Conservation (phyloP, 805 yeast genomes). For the Spencermartinsiella europaea region DNA sequence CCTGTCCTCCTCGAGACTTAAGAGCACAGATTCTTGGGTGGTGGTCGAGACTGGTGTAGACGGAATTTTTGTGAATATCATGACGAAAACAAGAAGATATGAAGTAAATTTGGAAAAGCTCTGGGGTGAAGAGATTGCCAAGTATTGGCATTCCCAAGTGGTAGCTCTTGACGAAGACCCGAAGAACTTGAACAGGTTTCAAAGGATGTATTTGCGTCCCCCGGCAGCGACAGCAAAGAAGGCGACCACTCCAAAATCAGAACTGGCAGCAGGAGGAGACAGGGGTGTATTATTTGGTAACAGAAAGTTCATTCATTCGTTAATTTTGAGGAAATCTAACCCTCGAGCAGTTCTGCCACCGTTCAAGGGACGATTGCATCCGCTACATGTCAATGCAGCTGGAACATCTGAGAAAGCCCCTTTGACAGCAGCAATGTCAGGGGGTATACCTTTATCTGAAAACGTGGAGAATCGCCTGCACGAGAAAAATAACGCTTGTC, state of each 20-base stretch:
- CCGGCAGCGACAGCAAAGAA: not conserved
- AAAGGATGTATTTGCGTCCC: conserved; percentile 3
- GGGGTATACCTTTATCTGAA: not conserved
- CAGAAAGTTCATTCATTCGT: not conserved
- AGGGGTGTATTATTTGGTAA: too few species aligned
- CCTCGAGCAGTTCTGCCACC: too few species aligned
- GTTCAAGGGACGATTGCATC: too few species aligned
- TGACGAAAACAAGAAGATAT: conserved; percentile 64
- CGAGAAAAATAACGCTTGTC: not conserved
- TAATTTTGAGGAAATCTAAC: not conserved
- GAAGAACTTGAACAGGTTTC: conserved; percentile 2
- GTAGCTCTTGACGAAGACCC: not conserved
- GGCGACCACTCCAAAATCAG: not conserved
- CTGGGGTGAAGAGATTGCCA: conserved; percentile 37
- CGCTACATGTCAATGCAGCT: too few species aligned
- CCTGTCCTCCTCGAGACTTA: not conserved
- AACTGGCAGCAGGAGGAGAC: too few species aligned
- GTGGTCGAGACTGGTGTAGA: conserved; percentile 65
- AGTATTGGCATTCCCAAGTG: not conserved
- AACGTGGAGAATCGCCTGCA: not conserved
- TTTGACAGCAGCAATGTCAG: too few species aligned
- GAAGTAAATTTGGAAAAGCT: conserved; percentile 67
- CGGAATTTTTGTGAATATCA: conserved; percentile 62
- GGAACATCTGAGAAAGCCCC: too few species aligned
- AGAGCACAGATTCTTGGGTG: conserved; percentile 65